A percentile compares a stretch with the other conserved stretches of the same genome.
Conservation (phyloP, 305 asterid genomes). For the Striga hermonthica region DNA sequence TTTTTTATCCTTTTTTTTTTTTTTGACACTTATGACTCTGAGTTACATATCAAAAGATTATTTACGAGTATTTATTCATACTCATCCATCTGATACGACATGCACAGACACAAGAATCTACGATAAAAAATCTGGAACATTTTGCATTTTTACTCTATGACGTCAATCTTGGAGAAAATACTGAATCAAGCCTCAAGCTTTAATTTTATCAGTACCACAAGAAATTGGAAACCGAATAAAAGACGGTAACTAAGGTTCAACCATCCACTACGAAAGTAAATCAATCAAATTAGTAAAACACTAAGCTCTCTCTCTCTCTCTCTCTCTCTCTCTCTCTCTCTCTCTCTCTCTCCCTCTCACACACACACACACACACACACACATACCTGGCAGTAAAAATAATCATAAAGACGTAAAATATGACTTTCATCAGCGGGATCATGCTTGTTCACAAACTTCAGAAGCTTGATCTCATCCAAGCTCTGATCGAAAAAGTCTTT, state of each 20-base stretch:
- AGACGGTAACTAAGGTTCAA: background rate
- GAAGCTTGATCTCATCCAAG: conserved; percentile 92
- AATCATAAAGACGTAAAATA: conserved; percentile 85
- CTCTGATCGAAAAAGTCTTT: conserved; percentile 98
- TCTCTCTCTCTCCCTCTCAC: conserved; percentile 10
- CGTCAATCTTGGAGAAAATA: background rate
- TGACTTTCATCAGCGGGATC: conserved; percentile 87
- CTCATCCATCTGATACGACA: too few species aligned
- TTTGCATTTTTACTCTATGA: too few species aligned
- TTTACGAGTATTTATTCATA: too few species aligned
- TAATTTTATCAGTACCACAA: background rate
- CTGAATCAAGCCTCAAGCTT: background rate
- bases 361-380: too few species aligned
- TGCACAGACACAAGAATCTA: too few species aligned
- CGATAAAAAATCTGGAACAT: too few species aligned
- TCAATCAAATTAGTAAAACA: background rate
- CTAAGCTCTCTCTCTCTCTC: conserved; percentile 7
- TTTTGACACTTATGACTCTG: too few species aligned
- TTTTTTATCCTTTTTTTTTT: too few species aligned
- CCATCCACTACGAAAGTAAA: background rate
- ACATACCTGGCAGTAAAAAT: conserved; percentile 92
- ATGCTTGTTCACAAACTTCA: conserved; percentile 87
- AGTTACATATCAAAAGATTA: too few species aligned
- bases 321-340: conserved; percentile 19
- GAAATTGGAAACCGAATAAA: background rate